phyloP scores from a whole-genome alignment of 2,329 filamentous ascomycete genomes.

The Curvularia lunata region DNA sequence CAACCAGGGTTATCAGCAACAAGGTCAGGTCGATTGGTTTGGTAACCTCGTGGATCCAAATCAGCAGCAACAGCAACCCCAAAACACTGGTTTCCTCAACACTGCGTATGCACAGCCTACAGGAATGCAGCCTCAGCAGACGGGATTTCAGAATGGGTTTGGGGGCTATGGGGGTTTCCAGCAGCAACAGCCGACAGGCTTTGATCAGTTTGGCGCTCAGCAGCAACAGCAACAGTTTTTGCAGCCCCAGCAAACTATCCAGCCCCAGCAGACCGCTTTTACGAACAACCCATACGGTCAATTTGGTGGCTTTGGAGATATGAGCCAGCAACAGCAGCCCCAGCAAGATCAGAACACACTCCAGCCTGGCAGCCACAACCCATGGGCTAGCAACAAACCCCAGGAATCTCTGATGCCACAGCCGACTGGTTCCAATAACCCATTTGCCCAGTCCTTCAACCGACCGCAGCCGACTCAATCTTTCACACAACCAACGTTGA shows the following conservation, averaged over 20 bases:
- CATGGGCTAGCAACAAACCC: conserved; percentile 72
- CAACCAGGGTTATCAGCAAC: conserved; percentile 98
- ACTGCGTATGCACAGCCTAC: conserved; percentile 78
- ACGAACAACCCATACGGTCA: conserved; percentile 53
- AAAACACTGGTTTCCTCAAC: conserved; percentile 71
- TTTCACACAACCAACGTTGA: conserved; percentile 70
- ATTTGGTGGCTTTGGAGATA: conserved; percentile 42
- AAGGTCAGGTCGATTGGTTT: conserved; percentile 94
- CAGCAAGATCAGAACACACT: conserved; percentile 66
- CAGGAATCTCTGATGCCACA: conserved; percentile 77
- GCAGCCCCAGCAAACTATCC: conserved; percentile 53
- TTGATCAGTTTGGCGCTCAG: conserved; percentile 62
- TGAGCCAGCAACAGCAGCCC: conserved; percentile 51
- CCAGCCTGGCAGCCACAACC: conserved; percentile 89
- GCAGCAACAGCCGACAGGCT: conserved; percentile 68
- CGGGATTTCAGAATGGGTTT: conserved; percentile 73
- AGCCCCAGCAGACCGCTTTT: conserved; percentile 66
- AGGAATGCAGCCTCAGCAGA: conserved; percentile 68
- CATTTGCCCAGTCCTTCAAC: conserved; percentile 78
- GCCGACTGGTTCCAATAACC: conserved; percentile 96
- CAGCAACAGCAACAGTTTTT: conserved; percentile 27
- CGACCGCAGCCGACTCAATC: conserved; percentile 65
- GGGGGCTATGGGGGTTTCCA: conserved; percentile 63
- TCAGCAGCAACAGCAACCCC: conserved; percentile 58
- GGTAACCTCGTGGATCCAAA: conserved; percentile 87